Evolutionary conservation across 371 early-diverging fungal genomes (phyloP).

Genomic region (Mucor sp.): DNA sequence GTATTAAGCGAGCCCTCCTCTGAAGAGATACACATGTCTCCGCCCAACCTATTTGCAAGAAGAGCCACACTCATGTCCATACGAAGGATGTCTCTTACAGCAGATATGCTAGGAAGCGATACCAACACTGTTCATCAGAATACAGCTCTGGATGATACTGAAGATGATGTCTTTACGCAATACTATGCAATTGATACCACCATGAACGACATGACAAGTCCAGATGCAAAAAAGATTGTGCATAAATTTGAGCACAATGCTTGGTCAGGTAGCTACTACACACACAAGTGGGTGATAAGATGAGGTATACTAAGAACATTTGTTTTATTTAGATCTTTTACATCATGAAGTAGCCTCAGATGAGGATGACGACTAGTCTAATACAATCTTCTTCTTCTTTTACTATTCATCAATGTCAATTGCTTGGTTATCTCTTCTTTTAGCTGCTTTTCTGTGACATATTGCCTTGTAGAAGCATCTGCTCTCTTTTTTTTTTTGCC

Average conservation of each 20-base stretch:
- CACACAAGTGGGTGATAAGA: not conserved
- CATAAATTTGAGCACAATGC: conserved; percentile 5
- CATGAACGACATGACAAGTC: conserved; percentile 10
- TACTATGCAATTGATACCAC: conserved; percentile 11
- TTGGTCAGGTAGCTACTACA: conserved; percentile 6
- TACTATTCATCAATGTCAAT: not conserved
- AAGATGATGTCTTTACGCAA: conserved; percentile 4
- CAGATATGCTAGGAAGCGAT: not conserved
- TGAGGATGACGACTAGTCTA: not conserved
- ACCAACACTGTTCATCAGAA: no score
- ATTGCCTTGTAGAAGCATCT: not conserved
- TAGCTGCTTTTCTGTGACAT: not conserved
- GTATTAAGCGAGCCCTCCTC: not conserved
- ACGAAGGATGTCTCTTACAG: not conserved
- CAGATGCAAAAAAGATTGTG: conserved; percentile 10
- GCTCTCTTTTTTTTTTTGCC: not conserved
- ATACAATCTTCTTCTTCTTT: not conserved
- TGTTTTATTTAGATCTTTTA: not conserved
- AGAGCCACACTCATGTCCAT: not conserved
- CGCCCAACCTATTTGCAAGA: not conserved
- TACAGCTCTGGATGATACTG: not conserved
- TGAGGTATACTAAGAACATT: not conserved
- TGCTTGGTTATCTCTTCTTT: not conserved
- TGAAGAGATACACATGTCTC: not conserved
- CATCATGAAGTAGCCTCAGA: not conserved